phyloP scores from a whole-genome alignment of 2,329 filamentous ascomycete species.

The Myriosclerotinia scirpicola region DNA sequence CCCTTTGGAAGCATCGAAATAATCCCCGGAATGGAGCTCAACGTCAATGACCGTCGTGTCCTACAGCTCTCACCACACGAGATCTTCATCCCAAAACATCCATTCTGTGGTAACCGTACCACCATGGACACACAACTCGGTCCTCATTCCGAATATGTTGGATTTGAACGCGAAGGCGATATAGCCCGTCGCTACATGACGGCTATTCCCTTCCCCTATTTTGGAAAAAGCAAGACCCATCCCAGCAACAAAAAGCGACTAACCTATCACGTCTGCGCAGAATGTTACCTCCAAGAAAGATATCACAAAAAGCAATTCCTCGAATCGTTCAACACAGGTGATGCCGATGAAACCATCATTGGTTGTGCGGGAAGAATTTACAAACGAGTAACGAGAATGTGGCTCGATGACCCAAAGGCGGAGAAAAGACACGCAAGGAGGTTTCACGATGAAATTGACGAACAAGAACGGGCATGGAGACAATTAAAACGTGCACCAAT shows the following conservation, averaged over 20 bases:
- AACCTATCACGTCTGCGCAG: background rate
- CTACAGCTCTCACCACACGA: background rate
- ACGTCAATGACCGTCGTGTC: background rate
- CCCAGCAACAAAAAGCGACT: background rate
- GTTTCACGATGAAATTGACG: background rate
- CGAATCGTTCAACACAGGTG: background rate
- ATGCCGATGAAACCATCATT: too few species aligned
- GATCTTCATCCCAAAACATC: background rate
- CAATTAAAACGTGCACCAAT: background rate
- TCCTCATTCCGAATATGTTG: background rate
- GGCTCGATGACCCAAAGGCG: background rate
- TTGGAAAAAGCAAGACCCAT: background rate
- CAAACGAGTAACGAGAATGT: background rate
- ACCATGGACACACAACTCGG: background rate
- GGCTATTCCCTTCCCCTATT: background rate
- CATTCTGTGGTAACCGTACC: background rate
- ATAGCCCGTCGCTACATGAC: conserved; percentile 7
- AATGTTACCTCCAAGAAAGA: background rate
- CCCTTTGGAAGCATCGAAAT: background rate
- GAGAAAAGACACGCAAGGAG: background rate
- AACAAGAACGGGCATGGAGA: background rate
- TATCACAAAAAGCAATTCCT: background rate
- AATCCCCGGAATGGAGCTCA: background rate
- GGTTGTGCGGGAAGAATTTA: background rate
- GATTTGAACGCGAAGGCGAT: background rate